Evolutionary conservation across 345 rosid genomes (phyloP).

Genomic region (Microthlaspi erraticum): DNA sequence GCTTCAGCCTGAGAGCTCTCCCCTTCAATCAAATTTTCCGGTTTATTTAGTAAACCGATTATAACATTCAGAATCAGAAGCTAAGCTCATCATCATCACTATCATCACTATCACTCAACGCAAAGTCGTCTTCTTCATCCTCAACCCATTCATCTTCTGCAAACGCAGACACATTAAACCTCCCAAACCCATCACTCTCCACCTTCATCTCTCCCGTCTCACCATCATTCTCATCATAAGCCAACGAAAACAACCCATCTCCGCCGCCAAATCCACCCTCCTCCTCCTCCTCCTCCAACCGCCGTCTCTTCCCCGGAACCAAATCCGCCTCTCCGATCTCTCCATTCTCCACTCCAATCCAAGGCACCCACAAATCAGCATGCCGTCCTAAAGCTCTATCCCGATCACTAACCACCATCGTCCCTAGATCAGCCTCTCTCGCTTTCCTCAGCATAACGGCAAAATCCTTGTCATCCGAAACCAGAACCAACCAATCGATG

Average conservation of each 20-base stretch:
- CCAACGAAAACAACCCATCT: conserved; percentile 54
- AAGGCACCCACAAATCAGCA: conserved; percentile 92
- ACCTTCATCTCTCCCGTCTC: conserved; percentile 54
- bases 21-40: conserved; percentile 7
- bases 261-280: conserved; percentile 40
- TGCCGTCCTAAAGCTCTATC: conserved; percentile 70
- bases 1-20: conserved; percentile 19
- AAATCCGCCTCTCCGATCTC: conserved; percentile 71
- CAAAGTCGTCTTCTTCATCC: conserved; percentile 49
- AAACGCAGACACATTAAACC: conserved; percentile 59
- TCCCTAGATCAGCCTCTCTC: conserved; percentile 73
- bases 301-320: conserved; percentile 56
- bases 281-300: conserved; percentile 38
- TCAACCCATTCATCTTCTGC: conserved; percentile 76
- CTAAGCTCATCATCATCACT: conserved; percentile 44
- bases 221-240: conserved; percentile 53
- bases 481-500: conserved; percentile 83
- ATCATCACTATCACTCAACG: conserved; percentile 52
- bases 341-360: conserved; percentile 84
- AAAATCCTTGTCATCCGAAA: conserved; percentile 89
- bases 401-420: conserved; percentile 79
- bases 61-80: conserved; percentile 27
- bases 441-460: conserved; percentile 78
- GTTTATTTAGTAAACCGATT: conserved; percentile 5
- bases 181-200: conserved; percentile 56